These are phyloP conservation scores for Tetracladium maxilliforme DNA, from an alignment of 2,329 filamentous ascomycete species.

Conservation along the genomic window DNA sequence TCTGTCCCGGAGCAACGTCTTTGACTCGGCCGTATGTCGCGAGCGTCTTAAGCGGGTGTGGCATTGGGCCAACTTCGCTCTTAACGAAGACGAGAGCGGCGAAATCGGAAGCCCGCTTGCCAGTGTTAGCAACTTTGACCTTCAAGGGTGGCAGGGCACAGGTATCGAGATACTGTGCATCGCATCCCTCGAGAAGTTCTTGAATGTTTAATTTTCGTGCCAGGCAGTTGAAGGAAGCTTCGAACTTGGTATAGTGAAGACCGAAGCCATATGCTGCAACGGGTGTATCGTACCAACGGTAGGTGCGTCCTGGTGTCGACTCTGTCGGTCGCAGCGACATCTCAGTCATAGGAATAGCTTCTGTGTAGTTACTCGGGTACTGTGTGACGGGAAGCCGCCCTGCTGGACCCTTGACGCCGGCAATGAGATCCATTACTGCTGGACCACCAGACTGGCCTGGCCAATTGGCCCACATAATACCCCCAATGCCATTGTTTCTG, in stretches of 20 bases:
- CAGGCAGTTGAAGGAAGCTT: conserved; percentile 14
- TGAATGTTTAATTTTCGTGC: too few species aligned
- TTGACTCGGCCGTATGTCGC: conserved; percentile 28
- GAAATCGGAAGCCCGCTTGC: conserved; percentile 36
- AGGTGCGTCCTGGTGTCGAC: conserved; percentile 28
- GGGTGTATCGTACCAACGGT: conserved; percentile 39
- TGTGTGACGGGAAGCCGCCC: conserved; percentile 38
- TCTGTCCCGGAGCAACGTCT: conserved; percentile 11
- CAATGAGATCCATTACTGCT: conserved; percentile 37
- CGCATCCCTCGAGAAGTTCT: too few species aligned
- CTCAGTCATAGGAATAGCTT: conserved; percentile 30
- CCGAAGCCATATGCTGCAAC: conserved; percentile 39
- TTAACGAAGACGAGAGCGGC: conserved; percentile 33
- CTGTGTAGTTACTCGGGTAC: conserved; percentile 22
- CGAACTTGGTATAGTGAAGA: conserved; percentile 42
- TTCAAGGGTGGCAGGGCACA: conserved; percentile 20
- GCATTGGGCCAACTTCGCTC: conserved; percentile 27
- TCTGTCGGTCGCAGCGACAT: conserved; percentile 33
- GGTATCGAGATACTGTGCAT: conserved; percentile 20
- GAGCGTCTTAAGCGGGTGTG: conserved; percentile 35
- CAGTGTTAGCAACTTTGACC: conserved; percentile 26
- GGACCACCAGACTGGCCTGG: conserved; percentile 43
- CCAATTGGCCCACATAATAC: conserved; percentile 41
- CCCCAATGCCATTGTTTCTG: conserved; percentile 28
- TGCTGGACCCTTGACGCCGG: conserved; percentile 31